Evolutionary conservation across 1,284 basidiomycete genomes (phyloP).

Genomic region (Rhodotorula sp.): DNA sequence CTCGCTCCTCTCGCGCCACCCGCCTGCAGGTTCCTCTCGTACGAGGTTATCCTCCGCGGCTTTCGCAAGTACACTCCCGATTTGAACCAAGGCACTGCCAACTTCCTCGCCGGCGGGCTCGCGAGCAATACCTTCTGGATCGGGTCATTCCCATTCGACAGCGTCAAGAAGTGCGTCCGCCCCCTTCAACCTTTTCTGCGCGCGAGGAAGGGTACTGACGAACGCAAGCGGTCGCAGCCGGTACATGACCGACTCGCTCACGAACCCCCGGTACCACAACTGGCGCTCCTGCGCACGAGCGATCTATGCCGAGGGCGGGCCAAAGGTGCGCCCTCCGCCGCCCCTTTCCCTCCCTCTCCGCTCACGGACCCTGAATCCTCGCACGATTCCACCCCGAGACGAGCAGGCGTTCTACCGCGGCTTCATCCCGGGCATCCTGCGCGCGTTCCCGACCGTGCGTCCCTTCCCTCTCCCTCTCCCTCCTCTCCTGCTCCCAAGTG

Average conservation of each 20-base stretch:
- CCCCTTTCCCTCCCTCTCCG: background rate
- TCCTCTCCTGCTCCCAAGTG: background rate
- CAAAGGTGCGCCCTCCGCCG: conserved; percentile 37
- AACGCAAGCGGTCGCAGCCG: conserved; percentile 40
- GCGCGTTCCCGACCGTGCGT: conserved; percentile 63
- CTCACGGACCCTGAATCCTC: background rate
- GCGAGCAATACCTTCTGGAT: conserved; percentile 44
- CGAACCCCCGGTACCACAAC: conserved; percentile 56
- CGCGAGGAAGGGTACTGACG: conserved; percentile 53
- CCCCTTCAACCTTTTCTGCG: conserved; percentile 48
- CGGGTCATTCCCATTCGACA: conserved; percentile 58
- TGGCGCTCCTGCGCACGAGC: conserved; percentile 59
- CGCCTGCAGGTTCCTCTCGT: conserved; percentile 48
- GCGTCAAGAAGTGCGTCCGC: conserved; percentile 67
- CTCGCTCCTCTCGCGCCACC: no score
- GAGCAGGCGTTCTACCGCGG: conserved; percentile 61
- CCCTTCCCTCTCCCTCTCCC: no score
- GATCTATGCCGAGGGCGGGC: conserved; percentile 60
- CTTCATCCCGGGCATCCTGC: conserved; percentile 61
- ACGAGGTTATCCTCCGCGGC: conserved; percentile 47
- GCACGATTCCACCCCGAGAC: no score
- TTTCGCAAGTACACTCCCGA: conserved; percentile 35
- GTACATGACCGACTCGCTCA: conserved; percentile 58
- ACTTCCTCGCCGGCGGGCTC: conserved; percentile 69
- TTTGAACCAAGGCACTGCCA: conserved; percentile 56